Evolutionary conservation across 1,284 basidiomycete species (phyloP).

Genomic region (Fereydounia khargensis): DNA sequence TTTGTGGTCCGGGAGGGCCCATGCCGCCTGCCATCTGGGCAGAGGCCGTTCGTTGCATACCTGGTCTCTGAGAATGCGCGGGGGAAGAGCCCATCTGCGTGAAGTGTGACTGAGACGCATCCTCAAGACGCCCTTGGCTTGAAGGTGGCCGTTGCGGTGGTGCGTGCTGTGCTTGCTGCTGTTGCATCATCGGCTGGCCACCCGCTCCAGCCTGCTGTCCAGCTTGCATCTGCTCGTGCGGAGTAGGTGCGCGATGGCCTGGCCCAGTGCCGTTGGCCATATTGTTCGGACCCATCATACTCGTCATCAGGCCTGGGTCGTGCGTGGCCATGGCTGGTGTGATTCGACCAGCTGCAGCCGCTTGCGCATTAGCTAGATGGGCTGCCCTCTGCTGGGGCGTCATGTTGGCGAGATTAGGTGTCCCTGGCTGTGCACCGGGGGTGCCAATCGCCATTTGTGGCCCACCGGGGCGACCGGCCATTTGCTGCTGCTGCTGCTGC

Average conservation of each 20-base stretch:
- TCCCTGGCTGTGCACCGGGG: background rate
- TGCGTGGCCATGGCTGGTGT: constrained; percentile 47
- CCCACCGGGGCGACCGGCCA: background rate
- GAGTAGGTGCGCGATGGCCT: constrained; percentile 10
- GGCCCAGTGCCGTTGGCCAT: constrained; percentile 24
- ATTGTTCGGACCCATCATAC: constrained; percentile 38
- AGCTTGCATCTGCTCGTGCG: constrained; percentile 16
- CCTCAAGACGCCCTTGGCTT: constrained; percentile 17
- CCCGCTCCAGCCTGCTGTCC: constrained; percentile 9
- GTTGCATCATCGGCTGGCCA: no score
- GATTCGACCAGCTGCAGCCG: constrained; percentile 26
- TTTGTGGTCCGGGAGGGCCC: constrained; percentile 34
- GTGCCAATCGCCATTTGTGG: background rate
- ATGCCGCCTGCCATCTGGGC: constrained; percentile 34
- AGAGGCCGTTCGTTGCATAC: constrained; percentile 22
- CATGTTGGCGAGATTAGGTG: constrained; percentile 19
- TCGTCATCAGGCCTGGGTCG: constrained; percentile 44
- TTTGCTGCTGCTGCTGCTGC: constrained; percentile 5
- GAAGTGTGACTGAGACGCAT: constrained; percentile 20
- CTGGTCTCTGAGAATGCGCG: constrained; percentile 23
- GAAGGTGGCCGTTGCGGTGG: constrained; percentile 15
- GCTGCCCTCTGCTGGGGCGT: constrained; percentile 35
- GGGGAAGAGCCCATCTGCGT: constrained; percentile 35
- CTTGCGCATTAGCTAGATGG: constrained; percentile 32
- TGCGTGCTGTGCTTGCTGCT: constrained; percentile 20